These are phyloP conservation scores for Guadua angustifolia DNA, from an alignment of 176 grass and related monocot species.

Conservation along the genomic window DNA sequence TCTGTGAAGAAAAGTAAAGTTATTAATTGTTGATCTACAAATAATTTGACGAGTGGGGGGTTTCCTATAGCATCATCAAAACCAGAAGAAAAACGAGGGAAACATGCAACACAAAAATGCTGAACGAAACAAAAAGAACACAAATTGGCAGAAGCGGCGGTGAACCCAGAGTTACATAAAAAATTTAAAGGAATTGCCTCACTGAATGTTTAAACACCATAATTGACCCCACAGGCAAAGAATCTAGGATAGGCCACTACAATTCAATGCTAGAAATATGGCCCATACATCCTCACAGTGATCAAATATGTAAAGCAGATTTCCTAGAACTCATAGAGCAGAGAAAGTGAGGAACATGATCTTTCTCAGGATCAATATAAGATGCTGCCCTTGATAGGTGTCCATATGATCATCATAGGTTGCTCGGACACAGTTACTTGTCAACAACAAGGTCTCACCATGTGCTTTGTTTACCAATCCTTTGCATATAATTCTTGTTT, in stretches of 20 bases:
- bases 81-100: conserved; percentile 5
- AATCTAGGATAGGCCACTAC: background rate
- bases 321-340: conserved; percentile 10
- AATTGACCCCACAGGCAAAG: background rate
- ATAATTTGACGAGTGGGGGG: background rate
- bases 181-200: background rate
- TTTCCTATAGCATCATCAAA: background rate
- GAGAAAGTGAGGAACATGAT: conserved; percentile 1
- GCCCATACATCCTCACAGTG: background rate
- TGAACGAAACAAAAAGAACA: conserved; percentile 21
- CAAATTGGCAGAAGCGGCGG: background rate
- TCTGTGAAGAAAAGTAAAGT: conserved; percentile 43
- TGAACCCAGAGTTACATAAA: background rate
- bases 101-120: conserved; percentile 10
- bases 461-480: background rate
- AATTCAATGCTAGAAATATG: background rate
- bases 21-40: conserved; percentile 16
- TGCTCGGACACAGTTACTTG: background rate
- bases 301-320: background rate
- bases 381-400: background rate
- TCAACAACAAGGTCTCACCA: background rate
- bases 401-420: background rate
- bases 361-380: background rate
- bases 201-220: background rate
- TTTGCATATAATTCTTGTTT: background rate